These are phyloP conservation scores for Psidium friedrichsthalianum DNA, from an alignment of 345 rosid species.

Conservation along the genomic window DNA sequence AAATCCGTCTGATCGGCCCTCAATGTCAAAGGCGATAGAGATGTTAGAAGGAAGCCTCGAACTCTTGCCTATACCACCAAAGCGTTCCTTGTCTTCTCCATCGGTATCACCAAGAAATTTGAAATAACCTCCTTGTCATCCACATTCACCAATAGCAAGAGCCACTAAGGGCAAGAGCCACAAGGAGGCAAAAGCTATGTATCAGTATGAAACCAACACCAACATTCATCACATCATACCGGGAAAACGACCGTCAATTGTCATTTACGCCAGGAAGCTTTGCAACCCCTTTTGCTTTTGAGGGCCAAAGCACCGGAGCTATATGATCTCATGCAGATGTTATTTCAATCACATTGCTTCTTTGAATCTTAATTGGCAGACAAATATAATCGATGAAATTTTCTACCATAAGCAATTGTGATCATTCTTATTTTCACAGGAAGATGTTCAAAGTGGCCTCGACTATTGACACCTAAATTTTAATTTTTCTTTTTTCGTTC, in stretches of 20 bases:
- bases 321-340: background rate
- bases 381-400: background rate
- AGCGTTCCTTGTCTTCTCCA: background rate
- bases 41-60: conserved; percentile 6
- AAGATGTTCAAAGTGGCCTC: background rate
- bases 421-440: background rate
- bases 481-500: too few species aligned
- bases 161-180: background rate
- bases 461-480: background rate
- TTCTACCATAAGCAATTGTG: background rate
- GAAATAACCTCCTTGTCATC: background rate
- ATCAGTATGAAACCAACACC: background rate
- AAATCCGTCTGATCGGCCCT: background rate
- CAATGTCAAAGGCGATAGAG: conserved; percentile 1
- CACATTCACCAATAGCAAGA: background rate
- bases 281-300: background rate
- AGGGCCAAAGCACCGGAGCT: background rate
- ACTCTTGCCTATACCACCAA: background rate
- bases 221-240: background rate
- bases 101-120: background rate
- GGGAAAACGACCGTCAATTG: background rate
- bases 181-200: background rate
- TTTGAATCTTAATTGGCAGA: background rate
- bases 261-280: background rate
- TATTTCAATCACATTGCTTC: background rate